Base-by-base conservation (phyloP, 306 rosid genomes). In the Cucumis hystrix region DNA sequence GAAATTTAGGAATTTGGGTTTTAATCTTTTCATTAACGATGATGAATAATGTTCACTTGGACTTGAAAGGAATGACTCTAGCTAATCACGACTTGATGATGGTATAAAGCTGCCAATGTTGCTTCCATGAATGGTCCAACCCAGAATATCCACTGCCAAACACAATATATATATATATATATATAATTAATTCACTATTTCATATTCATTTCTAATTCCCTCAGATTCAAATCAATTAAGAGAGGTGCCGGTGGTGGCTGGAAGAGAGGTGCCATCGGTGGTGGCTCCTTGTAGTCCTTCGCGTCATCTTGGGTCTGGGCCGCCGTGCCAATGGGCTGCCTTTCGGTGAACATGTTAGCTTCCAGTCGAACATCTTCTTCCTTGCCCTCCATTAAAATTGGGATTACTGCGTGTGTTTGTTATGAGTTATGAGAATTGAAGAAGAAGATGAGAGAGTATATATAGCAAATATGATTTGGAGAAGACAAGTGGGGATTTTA, bases 331-430 rank as follows among this genome's bases (percentile, higher is more conserved):
- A 87, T 83, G 1, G 91, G 91, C 81, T 93, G 98, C 84, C 96
- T 87, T 88, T 93, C 98, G 1, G 90, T 52, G 85, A 74, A 93
- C 87, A 84, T 91, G 92, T 91, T 93, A 6, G 98, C 98, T 80
- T 96, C 98, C 83, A 93, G 37, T 0, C 81, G 82, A 0, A 93
- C 97, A 68, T 93, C 98, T 74, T 93, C 87, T 79, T 93, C 98
- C 80, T 91, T 93, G 0, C 80, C 96, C 71, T 93, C 97, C 98
- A 93, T 93, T 45, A 10, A 59, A 79, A 85, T 81, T 85, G 54
- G 54, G 7, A 6, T 11, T 21, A 39, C 33, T 67, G 16, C 20
- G 35, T 28, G 30, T 17, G 18, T 8, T 66, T 40, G 16, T 8
- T 28, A n/a, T n/a, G n/a, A n/a, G n/a, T n/a, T n/a, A 28, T 28